These are phyloP conservation scores for Cupressus sempervirens DNA, from an alignment of 75 land plant species.

Conservation along the genomic window DNA sequence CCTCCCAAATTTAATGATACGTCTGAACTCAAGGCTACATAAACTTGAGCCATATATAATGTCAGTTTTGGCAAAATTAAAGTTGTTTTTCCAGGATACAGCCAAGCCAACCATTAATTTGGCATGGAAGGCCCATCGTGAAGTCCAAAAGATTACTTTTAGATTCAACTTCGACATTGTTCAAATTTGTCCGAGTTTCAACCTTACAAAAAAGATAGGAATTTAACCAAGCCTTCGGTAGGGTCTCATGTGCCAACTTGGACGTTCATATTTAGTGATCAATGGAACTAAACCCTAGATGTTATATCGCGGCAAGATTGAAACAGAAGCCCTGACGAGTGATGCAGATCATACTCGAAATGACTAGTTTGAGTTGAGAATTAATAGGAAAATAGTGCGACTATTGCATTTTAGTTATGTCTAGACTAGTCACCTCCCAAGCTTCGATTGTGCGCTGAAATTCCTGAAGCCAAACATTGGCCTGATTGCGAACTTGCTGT, in stretches of 20 bases:
- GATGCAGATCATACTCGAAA: background rate
- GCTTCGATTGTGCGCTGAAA: slow-evolving; percentile 92
- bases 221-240: background rate
- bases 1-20: background rate
- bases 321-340: background rate
- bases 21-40: background rate
- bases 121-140: background rate
- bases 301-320: background rate
- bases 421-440: slow-evolving; percentile 65
- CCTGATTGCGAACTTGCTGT: slow-evolving; percentile 64
- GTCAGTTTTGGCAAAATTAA: background rate
- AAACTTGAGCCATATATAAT: background rate
- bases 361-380: background rate
- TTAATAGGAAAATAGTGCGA: background rate
- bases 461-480: slow-evolving; percentile 94
- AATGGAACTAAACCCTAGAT: background rate
- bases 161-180: background rate
- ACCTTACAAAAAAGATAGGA: background rate
- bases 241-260: background rate
- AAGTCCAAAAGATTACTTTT: background rate
- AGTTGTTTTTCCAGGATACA: background rate
- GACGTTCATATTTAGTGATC: background rate
- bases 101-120: background rate
- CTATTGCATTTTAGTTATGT: background rate
- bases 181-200: background rate